Percentiles rank a stretch among this genome's conserved stretches.
These are phyloP conservation scores for Globisporangium alternatum DNA, from an alignment of 352 stramenopile species.

Conservation along the genomic window DNA sequence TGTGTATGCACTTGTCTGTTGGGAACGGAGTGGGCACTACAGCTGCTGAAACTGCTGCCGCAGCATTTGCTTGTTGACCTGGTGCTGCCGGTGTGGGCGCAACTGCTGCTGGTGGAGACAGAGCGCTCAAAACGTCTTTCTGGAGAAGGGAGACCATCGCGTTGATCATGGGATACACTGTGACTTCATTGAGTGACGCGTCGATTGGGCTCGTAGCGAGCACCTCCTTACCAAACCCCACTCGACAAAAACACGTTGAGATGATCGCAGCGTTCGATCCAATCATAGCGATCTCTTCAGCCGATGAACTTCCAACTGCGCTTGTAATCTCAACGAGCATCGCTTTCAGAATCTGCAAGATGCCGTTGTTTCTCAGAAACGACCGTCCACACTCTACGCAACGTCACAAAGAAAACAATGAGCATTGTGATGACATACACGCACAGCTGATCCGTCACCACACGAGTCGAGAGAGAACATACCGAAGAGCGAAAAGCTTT, in stretches of 20 bases:
- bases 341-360: conserved; percentile 10
- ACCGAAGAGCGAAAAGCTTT: conserved; percentile 51
- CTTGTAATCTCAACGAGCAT: conserved; percentile 17
- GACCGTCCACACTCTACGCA: conserved; percentile 18
- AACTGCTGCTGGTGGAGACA: conserved; percentile 11
- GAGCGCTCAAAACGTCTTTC: conserved; percentile 30
- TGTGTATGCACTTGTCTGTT: conserved; percentile 22
- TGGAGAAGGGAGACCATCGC: conserved; percentile 37
- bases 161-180: conserved; percentile 27
- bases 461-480: background rate
- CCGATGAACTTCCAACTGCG: background rate
- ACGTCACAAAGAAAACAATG: background rate
- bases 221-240: conserved; percentile 34
- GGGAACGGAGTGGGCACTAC: conserved; percentile 30
- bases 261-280: conserved; percentile 27
- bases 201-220: background rate
- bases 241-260: conserved; percentile 35
- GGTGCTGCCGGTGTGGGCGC: conserved; percentile 20
- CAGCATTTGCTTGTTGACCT: conserved; percentile 25
- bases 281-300: conserved; percentile 28
- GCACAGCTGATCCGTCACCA: background rate
- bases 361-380: conserved; percentile 2
- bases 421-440: background rate
- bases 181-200: conserved; percentile 5
- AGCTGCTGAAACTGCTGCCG: conserved; percentile 12